Evolutionary conservation across 306 rosid species (phyloP), one percentile per base, ranked within the genome.

Genomic region (Rosa persica): DNA sequence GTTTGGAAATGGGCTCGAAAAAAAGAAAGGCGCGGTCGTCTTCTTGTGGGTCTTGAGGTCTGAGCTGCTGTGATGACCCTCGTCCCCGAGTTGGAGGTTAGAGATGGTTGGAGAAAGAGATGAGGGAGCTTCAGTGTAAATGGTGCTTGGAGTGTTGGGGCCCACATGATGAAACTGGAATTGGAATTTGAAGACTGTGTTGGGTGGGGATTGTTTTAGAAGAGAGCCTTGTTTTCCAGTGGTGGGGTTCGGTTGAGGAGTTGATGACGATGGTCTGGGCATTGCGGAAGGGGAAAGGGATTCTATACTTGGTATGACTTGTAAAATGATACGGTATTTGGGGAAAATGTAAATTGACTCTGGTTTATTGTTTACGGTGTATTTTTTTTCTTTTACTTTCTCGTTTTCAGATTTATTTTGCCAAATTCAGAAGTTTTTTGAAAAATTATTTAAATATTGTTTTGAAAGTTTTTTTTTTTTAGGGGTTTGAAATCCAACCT

Each of bases 61-160:
- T 77, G 47, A 54, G 67, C 65, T 25, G 80, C 75, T 13, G 22
- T 65, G 40, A 57, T 72, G 75, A 76, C 43, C 67, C n/a, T 16
- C 20, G 55, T 51, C 5, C 70, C 84, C 36, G 42, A 0, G 73
- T 25, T 79, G 42, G 74, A 61, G 11, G 74, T 34, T 51, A 25
- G 23, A 34, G 42, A 12, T 23, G 52, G 51, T 0, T 74, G 68
- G 10, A 62, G 68, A 80, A 85, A 52, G 81, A 84, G 79, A 80
- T 70, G 83, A 43, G 81, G 76, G 51, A 78, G 81, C 77, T 81
- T 87, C 75, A 91, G 66, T 20, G 80, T 81, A 12, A 87, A 84
- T 10, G 91, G 78, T 6, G 83, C 80, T 58, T 81, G 81, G 79
- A 82, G 72, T 7, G 87, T 65, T 20, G 83, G 82, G 38, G 87